phyloP scores from a whole-genome alignment of 1,284 basidiomycete genomes.

The Fomes fomentarius region DNA sequence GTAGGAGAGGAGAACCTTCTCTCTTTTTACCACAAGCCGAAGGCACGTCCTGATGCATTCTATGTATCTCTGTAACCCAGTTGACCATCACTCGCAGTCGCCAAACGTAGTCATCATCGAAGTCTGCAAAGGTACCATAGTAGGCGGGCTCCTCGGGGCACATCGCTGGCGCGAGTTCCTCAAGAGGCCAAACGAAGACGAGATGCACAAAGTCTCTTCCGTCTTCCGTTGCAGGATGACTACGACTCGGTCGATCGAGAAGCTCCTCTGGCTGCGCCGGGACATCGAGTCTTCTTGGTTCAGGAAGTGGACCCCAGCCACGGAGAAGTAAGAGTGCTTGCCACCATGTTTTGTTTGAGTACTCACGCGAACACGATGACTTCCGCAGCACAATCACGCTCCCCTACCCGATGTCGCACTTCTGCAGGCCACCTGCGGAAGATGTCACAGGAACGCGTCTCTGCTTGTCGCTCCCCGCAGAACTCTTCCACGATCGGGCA shows the following conservation, averaged over 20 bases:
- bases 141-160: conserved; percentile 57
- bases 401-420: conserved; percentile 59
- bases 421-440: conserved; percentile 56
- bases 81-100: conserved; percentile 41
- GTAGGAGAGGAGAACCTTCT: conserved; percentile 50
- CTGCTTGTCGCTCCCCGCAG: conserved; percentile 58
- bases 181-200: conserved; percentile 46
- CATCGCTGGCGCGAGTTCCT: conserved; percentile 66
- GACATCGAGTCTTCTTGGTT: conserved; percentile 60
- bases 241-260: conserved; percentile 47
- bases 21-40: conserved; percentile 65
- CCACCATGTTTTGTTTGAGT: not conserved
- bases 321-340: conserved; percentile 35
- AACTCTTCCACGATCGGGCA: not conserved
- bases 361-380: not conserved
- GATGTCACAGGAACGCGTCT: conserved; percentile 56
- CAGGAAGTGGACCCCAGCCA: conserved; percentile 45
- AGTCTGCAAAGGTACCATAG: conserved; percentile 43
- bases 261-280: conserved; percentile 64
- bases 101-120: conserved; percentile 70
- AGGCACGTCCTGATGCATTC: conserved; percentile 45
- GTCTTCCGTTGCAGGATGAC: conserved; percentile 58
- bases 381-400: conserved; percentile 38
- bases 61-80: not conserved
- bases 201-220: conserved; percentile 41